A percentile compares a stretch with the other conserved stretches of the same genome.
phyloP scores from a whole-genome alignment of 2,329 filamentous ascomycete genomes.

The Paramyrothecium sp. region DNA sequence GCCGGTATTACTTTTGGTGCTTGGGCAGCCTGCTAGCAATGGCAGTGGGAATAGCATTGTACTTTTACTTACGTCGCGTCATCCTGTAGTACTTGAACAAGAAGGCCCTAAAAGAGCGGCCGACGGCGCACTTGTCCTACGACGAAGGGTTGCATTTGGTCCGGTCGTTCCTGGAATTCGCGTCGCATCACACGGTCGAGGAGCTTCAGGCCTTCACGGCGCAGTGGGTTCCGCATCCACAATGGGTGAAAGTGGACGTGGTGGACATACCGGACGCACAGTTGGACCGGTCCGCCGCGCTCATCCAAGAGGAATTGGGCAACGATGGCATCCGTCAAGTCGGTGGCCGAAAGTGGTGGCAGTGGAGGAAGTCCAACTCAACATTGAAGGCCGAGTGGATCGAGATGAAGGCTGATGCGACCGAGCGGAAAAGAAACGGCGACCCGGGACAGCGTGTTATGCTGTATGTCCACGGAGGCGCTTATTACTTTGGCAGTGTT shows the following conservation, averaged over 20 bases:
- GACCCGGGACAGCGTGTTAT: constrained; percentile 73
- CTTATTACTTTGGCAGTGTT: constrained; percentile 93
- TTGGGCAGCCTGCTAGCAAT: not conserved
- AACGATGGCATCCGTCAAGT: constrained; percentile 70
- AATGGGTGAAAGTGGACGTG: constrained; percentile 80
- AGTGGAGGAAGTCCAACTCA: constrained; percentile 70
- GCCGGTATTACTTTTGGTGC: not conserved
- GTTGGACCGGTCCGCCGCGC: constrained; percentile 63
- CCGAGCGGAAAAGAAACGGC: constrained; percentile 63
- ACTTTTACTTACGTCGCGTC: constrained; percentile 7
- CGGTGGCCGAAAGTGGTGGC: constrained; percentile 85
- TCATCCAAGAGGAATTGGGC: constrained; percentile 74
- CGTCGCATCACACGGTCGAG: constrained; percentile 87
- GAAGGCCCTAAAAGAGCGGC: constrained; percentile 71
- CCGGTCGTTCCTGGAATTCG: constrained; percentile 79
- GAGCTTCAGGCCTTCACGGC: constrained; percentile 88
- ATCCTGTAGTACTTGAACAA: constrained; percentile 72
- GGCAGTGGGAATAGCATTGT: not conserved
- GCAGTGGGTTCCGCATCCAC: constrained; percentile 87
- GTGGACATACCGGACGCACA: constrained; percentile 64
- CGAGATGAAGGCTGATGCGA: constrained; percentile 79
- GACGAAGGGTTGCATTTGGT: constrained; percentile 89
- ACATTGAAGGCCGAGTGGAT: constrained; percentile 87
- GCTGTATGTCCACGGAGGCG: constrained; percentile 91
- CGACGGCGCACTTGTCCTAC: constrained; percentile 89